Evolutionary conservation across 2,329 filamentous ascomycete genomes (phyloP), one percentile per base, ranked within the genome.

Genomic region (Fusarium sp.): DNA sequence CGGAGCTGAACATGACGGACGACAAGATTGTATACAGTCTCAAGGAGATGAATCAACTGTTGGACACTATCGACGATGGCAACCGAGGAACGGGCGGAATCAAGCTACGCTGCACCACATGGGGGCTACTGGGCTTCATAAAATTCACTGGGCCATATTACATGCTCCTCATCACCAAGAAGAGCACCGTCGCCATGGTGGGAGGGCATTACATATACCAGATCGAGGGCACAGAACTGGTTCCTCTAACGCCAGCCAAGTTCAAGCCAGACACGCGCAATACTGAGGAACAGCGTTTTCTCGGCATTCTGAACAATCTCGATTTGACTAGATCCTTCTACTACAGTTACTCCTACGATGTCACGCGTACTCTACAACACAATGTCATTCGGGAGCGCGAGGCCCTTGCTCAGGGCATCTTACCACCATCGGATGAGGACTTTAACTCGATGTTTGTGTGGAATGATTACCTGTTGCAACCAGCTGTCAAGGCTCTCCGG

Each of bases 371-470:
- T 1, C 86, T 99, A 56, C 97, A 99, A 81, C 91, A 96, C 79
- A 99, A 99, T 79, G 95, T 99, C 70, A 92, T 92, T 22, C 89
- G 91, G 35, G 95, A 98, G 82, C 90, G 97, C 43, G 87, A 90
- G 58, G 91, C 92, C 4, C 84, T 97, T 59, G 88, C 90, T 33
- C 87, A 91, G 69, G 94, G 93, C 1, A 83, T 87, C 14, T 85
- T 89, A 2, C 88, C 90, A 32, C 87, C 89, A 8, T 86, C 87
- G 45, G 86, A 89, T 32, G 88, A 90, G 35, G 90, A 95, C 76
- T 93, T 93, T 80, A 97, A 98, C 79, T 90, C 93, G 43, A 99
- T 99, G 97, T 99, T 99, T 80, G 93, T 98, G 4, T 99, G 97
- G 97, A 99, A 99, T 78, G 91, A 94, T 76, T 94, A 98, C 82